Evolutionary conservation across 2,329 filamentous ascomycete species (phyloP), one percentile per base, ranked within the genome.

Genomic region (Pseudopyricularia javanii): DNA sequence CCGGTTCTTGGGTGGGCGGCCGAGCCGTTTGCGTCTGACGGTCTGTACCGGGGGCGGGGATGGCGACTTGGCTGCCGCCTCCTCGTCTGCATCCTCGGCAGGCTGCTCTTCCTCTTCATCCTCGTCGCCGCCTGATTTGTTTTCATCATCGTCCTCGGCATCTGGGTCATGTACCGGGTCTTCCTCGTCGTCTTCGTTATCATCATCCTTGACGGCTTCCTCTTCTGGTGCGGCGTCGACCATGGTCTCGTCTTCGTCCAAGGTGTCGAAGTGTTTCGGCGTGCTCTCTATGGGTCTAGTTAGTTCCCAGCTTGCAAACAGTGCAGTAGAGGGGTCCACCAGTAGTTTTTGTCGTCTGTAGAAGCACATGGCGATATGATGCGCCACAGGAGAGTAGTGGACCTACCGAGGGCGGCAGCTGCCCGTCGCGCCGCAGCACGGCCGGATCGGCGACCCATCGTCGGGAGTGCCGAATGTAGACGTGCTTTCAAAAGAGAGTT

Each of bases 1-100:
- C 50, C 82, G 79, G 64, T 90, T 91, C 75, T 93, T 94, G 1
- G 89, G 88, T 3, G 89, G 89, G 12, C 90, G 81, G 20, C 90
- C 90, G n/a, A 91, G 76, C 51, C 89, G 83, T 67, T 87, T 87
- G 62, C 85, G 80, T 52, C 87, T 81, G 55, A 89, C 76, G 47
- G 85, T 76, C 24, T 79, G 77, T 54, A 75, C 80, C 26, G 82
- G 82, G 1, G 74, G 73, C 20, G 78, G 76, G 0, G 74, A 72
- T 1, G 77, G 74, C 11, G 78, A 74, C 61, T 79, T 79, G 35
- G 62, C 67, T 2, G 71, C 74, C 11, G 66, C 64, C 12, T 66
- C 64, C 49, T 62, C 63, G 2, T 62, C 63, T 3, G 63, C 63
- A 20, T 62, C 60, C 28, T 65, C 64, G 15, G 55, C 60, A 12